Conservation (phyloP, 2,329 filamentous ascomycete species). For the Nemania sp. region DNA sequence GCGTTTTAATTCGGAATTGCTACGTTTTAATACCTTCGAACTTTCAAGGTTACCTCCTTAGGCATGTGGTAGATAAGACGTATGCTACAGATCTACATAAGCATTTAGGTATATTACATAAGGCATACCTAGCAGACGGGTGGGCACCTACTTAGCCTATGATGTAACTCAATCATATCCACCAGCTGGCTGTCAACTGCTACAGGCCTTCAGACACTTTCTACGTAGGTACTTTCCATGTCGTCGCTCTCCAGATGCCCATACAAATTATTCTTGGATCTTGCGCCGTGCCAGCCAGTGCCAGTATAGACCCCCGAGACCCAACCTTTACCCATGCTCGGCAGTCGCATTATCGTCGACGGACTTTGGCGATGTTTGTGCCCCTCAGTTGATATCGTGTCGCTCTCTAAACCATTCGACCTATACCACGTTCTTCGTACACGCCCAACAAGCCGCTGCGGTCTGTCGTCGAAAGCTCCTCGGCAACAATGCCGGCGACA, state of each 20-base stretch:
- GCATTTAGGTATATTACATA: too few relatives aligned
- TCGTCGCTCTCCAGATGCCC: background rate
- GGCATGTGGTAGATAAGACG: too few relatives aligned
- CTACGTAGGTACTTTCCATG: background rate
- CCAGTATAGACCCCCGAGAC: constrained; percentile 18
- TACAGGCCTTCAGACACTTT: background rate
- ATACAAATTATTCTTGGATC: constrained; percentile 1
- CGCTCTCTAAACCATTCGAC: constrained; percentile 52
- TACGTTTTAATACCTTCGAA: background rate
- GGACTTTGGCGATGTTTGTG: constrained; percentile 74
- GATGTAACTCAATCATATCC: background rate
- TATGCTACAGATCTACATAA: too few relatives aligned
- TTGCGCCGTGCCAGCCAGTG: constrained; percentile 14
- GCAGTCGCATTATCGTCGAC: constrained; percentile 60
- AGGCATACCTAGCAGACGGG: background rate
- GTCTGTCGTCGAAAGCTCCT: constrained; percentile 26
- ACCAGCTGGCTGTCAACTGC: constrained; percentile 27
- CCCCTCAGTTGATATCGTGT: constrained; percentile 62
- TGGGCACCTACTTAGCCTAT: background rate
- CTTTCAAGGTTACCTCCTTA: too few relatives aligned
- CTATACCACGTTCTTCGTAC: constrained; percentile 24
- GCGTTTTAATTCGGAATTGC: background rate
- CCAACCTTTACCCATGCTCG: constrained; percentile 50
- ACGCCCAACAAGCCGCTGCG: constrained; percentile 23
- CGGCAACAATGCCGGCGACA: constrained; percentile 33